Base-by-base conservation (phyloP, 805 yeast genomes). In the Kodamaea lidongshanica region DNA sequence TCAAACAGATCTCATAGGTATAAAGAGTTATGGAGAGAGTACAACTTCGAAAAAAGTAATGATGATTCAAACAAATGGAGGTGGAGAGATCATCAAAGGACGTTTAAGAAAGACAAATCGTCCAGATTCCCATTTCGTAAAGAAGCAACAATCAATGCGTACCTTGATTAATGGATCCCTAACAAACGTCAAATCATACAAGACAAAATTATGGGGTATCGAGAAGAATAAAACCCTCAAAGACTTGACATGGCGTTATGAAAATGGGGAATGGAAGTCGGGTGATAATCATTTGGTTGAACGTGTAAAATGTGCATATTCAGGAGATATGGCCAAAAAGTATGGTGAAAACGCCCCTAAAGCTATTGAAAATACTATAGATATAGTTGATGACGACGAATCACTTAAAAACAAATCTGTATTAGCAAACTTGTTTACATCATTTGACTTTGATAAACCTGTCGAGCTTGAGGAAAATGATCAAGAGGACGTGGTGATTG, bases 131-230 rank as follows among this genome's bases (percentile, higher is more conserved):
- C 67, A 65, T 35, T 38, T 69, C 21, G 38, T 40, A 10, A 42
- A 51, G 16, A 67, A 69, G 33, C 61, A 67, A 30, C 71, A 78
- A 40, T 78, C 94, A 0, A 64, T 84, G 39, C 67, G 96, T 42
- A 67, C 80, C 3, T 65, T 61, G 37, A 66, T 72, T 35, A 74
- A 70, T 45, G 85, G 79, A 5, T 70, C 56, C 26, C 56, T 74
- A 31, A 77, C 72, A 52, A 62, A 64, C 4, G 56, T 81, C 34
- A 73, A 72, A 43, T 63, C 79, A 41, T 70, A 69, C 44, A 86
- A 87, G 57, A 74, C 79, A 18, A 87, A 87, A 50, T 67, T 92
- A 23, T 89, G 98, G 98, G 97, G 97, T 3, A 69, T 74, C 38
- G 87, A 82, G 41, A 83, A 82, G 58, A 69, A 73, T 39, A 79